Evolutionary conservation across 768 basidiomycete species (phyloP).

Genomic region (Russula emetica): DNA sequence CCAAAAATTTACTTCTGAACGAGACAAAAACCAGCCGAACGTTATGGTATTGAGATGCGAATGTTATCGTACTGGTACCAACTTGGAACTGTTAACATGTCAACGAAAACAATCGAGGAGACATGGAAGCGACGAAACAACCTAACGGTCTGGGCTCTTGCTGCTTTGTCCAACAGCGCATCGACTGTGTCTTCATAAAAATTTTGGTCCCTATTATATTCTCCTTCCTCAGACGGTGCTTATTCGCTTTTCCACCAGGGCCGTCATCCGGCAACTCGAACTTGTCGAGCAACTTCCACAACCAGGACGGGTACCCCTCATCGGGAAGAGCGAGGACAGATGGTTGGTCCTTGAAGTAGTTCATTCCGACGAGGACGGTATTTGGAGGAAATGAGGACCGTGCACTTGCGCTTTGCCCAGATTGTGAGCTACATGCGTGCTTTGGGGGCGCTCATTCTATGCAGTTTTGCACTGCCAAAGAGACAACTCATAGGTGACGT

Average conservation of each 20-base stretch:
- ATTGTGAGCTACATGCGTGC: not conserved
- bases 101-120: not conserved
- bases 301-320: constrained; percentile 83
- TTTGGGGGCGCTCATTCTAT: not conserved
- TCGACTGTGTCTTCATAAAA: constrained; percentile 77
- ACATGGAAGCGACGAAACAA: not conserved
- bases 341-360: constrained; percentile 77
- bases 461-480: constrained; percentile 10
- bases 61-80: not conserved
- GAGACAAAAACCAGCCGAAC: not conserved
- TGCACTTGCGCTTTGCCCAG: not conserved
- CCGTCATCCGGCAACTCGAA: constrained; percentile 63
- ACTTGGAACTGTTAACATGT: not conserved
- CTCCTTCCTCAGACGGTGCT: constrained; percentile 48
- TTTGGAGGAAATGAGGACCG: constrained; percentile 64
- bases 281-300: constrained; percentile 69
- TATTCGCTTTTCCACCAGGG: constrained; percentile 62
- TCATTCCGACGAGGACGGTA: constrained; percentile 73
- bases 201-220: constrained; percentile 77
- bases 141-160: too few relatives aligned
- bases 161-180: not conserved
- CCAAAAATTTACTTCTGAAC: not conserved
- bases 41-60: not conserved
- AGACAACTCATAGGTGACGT: constrained; percentile 37
- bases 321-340: constrained; percentile 74